A percentile compares a stretch with the other conserved stretches of the same genome.
phyloP scores from a whole-genome alignment of 768 basidiomycete species.

The Russula ochroleuca region DNA sequence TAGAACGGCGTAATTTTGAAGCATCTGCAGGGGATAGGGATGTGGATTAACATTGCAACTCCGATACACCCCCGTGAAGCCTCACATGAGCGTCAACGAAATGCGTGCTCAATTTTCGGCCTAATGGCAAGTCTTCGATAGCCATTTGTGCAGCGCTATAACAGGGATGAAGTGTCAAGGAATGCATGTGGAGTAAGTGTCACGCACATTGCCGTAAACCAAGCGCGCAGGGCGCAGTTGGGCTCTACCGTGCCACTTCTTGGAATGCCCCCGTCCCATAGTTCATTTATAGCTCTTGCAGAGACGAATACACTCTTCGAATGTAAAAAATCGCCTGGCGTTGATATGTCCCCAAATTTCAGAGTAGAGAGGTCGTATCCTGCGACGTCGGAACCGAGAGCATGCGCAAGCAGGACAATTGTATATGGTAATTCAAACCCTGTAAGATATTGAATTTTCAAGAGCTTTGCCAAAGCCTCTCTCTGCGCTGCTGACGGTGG shows the following conservation, averaged over 20 bases:
- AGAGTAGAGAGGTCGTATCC: constrained; percentile 19
- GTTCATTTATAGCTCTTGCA: constrained; percentile 2
- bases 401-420: constrained; percentile 9
- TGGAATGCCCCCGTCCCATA: constrained; percentile 7
- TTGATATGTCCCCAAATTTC: background rate
- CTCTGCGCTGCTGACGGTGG: background rate
- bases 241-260: background rate
- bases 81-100: background rate
- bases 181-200: background rate
- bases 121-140: background rate
- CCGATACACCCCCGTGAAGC: too few relatives aligned
- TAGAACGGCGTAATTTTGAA: background rate
- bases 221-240: constrained; percentile 15
- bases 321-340: background rate
- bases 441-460: constrained; percentile 10
- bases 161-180: background rate
- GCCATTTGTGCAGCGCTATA: constrained; percentile 11
- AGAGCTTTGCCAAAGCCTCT: constrained; percentile 8
- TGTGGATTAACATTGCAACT: background rate
- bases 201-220: constrained; percentile 23
- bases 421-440: constrained; percentile 20
- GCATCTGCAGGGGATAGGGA: background rate
- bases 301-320: background rate
- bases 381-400: background rate
- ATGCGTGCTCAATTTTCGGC: background rate